These are phyloP conservation scores for Dichotomocladium elegans DNA, from an alignment of 371 early-diverging fungal species.

Conservation along the genomic window DNA sequence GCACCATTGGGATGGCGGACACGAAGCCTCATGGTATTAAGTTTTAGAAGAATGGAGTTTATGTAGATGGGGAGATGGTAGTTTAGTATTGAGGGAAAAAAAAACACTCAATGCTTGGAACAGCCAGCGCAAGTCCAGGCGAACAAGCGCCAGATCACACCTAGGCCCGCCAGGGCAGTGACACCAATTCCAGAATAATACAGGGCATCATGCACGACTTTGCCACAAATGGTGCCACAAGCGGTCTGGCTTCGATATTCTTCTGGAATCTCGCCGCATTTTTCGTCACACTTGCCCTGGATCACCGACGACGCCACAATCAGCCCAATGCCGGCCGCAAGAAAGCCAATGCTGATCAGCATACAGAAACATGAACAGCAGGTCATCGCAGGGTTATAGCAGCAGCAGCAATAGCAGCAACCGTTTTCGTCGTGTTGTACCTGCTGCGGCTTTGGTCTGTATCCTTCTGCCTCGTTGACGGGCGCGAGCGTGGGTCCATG, in stretches of 20 bases:
- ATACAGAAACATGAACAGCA: constrained; percentile 26
- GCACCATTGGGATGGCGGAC: constrained; percentile 22
- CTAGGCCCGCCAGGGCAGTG: constrained; percentile 20
- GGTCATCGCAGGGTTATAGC: constrained; percentile 22
- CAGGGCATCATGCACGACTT: constrained; percentile 21
- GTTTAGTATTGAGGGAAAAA: neutral
- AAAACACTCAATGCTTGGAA: constrained; percentile 4
- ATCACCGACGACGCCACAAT: constrained; percentile 21
- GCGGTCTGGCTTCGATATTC: neutral
- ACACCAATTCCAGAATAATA: constrained; percentile 26
- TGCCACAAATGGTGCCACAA: constrained; percentile 23
- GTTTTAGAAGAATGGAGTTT: neutral
- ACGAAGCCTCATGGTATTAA: constrained; percentile 24
- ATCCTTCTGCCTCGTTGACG: constrained; percentile 17
- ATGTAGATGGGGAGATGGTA: neutral
- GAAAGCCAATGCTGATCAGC: constrained; percentile 17
- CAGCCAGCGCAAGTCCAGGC: constrained; percentile 20
- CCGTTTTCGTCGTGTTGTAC: constrained; percentile 6
- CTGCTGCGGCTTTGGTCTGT: constrained; percentile 11
- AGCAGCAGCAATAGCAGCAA: constrained; percentile 19
- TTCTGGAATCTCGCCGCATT: constrained; percentile 15
- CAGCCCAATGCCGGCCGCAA: constrained; percentile 23
- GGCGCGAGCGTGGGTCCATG: constrained; percentile 12
- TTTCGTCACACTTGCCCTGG: constrained; percentile 12
- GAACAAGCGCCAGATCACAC: constrained; percentile 19